Evolutionary conservation across 108 stramenopile genomes (phyloP).

Genomic region (Thalassiosira profunda): DNA sequence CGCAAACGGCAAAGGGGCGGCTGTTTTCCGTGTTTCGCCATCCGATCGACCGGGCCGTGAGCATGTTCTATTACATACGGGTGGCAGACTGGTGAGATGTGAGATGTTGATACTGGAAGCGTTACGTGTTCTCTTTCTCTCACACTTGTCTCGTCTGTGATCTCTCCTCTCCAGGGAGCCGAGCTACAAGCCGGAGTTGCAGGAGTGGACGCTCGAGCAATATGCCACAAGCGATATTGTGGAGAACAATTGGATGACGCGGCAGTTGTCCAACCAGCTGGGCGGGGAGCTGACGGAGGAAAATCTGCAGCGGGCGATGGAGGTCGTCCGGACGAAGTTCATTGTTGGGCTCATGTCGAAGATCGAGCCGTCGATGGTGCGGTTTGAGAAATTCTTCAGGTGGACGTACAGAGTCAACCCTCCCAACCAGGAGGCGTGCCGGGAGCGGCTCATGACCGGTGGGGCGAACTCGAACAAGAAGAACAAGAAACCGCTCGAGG

Average conservation of each 20-base stretch:
- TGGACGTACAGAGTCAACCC: conserved; percentile 63
- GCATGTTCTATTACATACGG: conserved; percentile 63
- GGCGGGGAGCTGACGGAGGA: conserved; percentile 48
- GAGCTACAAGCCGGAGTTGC: conserved; percentile 1
- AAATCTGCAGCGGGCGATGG: conserved; percentile 47
- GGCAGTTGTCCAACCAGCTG: conserved; percentile 50
- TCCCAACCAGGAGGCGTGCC: conserved; percentile 53
- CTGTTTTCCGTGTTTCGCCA: conserved; percentile 59
- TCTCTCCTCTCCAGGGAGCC: no score
- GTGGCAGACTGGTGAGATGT: conserved; percentile 31
- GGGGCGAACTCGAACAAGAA: conserved; percentile 58
- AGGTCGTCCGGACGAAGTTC: conserved; percentile 56
- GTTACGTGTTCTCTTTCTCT: no score
- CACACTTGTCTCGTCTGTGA: no score
- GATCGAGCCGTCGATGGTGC: conserved; percentile 27
- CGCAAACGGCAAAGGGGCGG: conserved; percentile 48
- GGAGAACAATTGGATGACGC: conserved; percentile 51
- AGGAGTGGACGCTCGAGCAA: conserved; percentile 22
- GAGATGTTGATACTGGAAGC: not conserved
- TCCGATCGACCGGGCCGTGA: conserved; percentile 60
- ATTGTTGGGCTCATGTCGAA: conserved; percentile 52
- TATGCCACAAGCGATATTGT: conserved; percentile 36
- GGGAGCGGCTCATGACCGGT: conserved; percentile 48
- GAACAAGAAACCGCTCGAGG: conserved; percentile 59
- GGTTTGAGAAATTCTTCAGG: conserved; percentile 57